Evolutionary conservation across 208 protist genomes (phyloP).

Genomic region (Leishmania lainsoni): DNA sequence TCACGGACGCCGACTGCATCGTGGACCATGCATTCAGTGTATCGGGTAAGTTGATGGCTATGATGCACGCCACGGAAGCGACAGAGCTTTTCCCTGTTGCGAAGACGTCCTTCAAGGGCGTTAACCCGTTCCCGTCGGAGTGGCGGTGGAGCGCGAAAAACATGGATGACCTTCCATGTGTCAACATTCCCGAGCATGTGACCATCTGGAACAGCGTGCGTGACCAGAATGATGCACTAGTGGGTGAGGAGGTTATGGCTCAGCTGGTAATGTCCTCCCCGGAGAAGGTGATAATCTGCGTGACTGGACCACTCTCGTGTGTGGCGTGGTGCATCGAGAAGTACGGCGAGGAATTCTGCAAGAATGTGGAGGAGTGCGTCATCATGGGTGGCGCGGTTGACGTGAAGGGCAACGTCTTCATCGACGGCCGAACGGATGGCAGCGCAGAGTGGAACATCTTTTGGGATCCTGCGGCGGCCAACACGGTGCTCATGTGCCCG

Average conservation of each 20-base stretch:
- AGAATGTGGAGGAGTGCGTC: conserved; percentile 85
- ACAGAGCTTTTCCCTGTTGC: conserved; percentile 71
- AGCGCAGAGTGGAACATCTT: conserved; percentile 92
- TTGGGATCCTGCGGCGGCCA: conserved; percentile 81
- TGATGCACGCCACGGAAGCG: conserved; percentile 54
- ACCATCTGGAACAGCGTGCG: conserved; percentile 54
- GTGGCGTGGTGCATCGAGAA: conserved; percentile 86
- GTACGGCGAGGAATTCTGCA: conserved; percentile 73
- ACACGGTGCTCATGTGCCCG: conserved; percentile 68
- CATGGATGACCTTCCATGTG: conserved; percentile 84
- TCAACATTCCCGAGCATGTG: conserved; percentile 68
- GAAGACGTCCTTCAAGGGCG: conserved; percentile 66
- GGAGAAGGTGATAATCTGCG: conserved; percentile 85
- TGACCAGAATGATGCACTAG: conserved; percentile 42
- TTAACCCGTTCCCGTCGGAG: conserved; percentile 83
- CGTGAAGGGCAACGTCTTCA: conserved; percentile 87
- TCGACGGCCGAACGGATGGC: conserved; percentile 64
- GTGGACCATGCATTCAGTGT: conserved; percentile 73
- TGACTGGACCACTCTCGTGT: conserved; percentile 85
- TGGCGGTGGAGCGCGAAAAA: conserved; percentile 86
- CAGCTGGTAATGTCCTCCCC: conserved; percentile 73
- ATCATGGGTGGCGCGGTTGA: conserved; percentile 91
- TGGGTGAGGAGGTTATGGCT: conserved; percentile 83
- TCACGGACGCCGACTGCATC: conserved; percentile 88
- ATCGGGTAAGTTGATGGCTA: conserved; percentile 79